phyloP scores from a whole-genome alignment of 163 green algal species.

The Chlorella variabilis region DNA sequence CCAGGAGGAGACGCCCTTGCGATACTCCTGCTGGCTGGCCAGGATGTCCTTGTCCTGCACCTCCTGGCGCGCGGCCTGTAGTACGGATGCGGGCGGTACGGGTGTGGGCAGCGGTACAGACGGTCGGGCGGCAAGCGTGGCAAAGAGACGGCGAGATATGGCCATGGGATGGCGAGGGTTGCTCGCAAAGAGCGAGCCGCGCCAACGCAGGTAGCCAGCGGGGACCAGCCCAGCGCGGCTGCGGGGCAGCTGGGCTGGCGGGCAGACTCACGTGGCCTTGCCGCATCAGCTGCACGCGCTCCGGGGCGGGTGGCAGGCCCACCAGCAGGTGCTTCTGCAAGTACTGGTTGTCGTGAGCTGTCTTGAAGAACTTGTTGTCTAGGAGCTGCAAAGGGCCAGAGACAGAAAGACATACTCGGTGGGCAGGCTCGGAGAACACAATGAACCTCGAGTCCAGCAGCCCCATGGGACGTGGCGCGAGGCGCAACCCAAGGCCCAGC shows the following conservation, averaged over 20 bases:
- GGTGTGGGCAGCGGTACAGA: background rate
- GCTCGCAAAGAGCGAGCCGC: no score
- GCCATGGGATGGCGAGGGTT: no score
- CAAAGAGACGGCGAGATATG: no score
- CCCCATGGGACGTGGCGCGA: no score
- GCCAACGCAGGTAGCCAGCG: no score
- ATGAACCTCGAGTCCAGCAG: no score
- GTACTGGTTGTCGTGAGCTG: conserved; percentile 59
- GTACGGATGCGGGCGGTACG: background rate
- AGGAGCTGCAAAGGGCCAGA: conserved; percentile 74
- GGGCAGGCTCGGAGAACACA: background rate
- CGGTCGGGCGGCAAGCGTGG: no score
- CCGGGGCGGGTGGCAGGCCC: conserved; percentile 80
- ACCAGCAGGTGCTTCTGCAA: conserved; percentile 75
- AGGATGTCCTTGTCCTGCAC: conserved; percentile 55
- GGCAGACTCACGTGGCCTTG: conserved; percentile 59
- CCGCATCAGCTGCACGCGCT: conserved; percentile 86
- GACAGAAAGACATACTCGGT: background rate
- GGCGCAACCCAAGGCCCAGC: no score
- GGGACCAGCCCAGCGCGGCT: no score
- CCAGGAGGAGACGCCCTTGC: conserved; percentile 86
- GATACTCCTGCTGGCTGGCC: conserved; percentile 59
- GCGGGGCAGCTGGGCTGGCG: no score
- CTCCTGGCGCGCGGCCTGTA: conserved; percentile 35
- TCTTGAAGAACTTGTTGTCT: conserved; percentile 98